These are phyloP conservation scores for Bryum argenteum DNA, from an alignment of 225 moss, liverwort and hornwort genomes.

Conservation along the genomic window DNA sequence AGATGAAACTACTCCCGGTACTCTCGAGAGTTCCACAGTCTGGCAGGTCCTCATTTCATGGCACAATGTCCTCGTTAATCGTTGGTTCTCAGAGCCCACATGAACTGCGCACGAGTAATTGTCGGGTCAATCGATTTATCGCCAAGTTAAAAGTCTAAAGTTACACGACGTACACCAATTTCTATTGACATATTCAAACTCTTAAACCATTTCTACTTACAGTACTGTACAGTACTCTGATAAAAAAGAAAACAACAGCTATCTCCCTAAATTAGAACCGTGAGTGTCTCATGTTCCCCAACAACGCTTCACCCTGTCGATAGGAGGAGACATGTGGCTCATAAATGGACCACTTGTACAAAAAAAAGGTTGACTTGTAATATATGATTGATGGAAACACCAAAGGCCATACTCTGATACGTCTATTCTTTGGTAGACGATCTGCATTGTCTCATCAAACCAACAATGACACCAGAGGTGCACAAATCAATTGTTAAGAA, in stretches of 20 bases:
- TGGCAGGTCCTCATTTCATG: slow-evolving; percentile 44
- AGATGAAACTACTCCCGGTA: slow-evolving; percentile 33
- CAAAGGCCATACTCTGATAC: not conserved
- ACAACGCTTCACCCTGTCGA: not conserved
- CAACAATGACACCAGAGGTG: not conserved
- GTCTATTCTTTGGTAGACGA: not conserved
- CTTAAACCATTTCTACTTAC: too few species aligned
- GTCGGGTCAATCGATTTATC: not conserved
- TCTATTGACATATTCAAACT: too few species aligned
- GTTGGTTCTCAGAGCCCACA: slow-evolving; percentile 26
- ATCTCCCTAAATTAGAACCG: too few species aligned
- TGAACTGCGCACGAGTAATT: slow-evolving; percentile 10
- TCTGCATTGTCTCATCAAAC: not conserved
- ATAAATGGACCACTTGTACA: not conserved
- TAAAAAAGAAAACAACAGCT: too few species aligned
- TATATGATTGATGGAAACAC: not conserved
- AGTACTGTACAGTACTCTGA: too few species aligned
- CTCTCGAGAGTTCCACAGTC: slow-evolving; percentile 12
- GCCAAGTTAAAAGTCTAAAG: not conserved
- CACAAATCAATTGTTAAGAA: not conserved
- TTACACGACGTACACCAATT: not conserved
- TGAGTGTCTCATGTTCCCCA: too few species aligned
- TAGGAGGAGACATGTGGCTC: not conserved
- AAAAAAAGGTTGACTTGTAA: not conserved
- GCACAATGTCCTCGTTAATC: slow-evolving; percentile 15